These are phyloP conservation scores for Ruellia speciosa DNA, from an alignment of 305 asterid species.

Conservation along the genomic window DNA sequence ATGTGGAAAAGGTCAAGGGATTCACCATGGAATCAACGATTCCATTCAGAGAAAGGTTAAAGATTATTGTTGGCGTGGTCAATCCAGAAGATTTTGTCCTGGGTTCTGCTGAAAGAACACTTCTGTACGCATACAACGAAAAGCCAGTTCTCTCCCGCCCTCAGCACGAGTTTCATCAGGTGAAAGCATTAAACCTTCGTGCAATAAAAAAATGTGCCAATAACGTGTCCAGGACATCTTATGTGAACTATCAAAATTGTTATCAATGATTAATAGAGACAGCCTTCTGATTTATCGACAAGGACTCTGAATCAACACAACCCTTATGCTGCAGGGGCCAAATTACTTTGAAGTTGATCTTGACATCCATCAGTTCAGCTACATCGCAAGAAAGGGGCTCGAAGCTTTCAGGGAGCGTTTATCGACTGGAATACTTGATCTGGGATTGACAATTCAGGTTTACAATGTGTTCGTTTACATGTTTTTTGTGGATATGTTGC, in stretches of 20 bases:
- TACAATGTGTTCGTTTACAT: not conserved
- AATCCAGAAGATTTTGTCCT: constrained; percentile 85
- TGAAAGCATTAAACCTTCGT: not conserved
- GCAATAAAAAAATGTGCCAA: no score
- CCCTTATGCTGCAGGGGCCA: constrained; percentile 39
- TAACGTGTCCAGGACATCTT: no score
- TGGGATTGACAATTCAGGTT: constrained; percentile 93
- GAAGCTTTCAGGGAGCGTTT: constrained; percentile 88
- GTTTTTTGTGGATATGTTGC: no score
- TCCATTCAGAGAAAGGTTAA: constrained; percentile 82
- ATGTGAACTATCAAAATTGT: no score
- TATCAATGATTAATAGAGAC: no score
- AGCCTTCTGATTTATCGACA: no score
- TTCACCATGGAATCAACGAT: constrained; percentile 72
- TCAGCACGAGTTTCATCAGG: constrained; percentile 82
- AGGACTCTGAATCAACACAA: no score
- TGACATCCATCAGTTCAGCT: constrained; percentile 95
- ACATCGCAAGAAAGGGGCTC: constrained; percentile 87
- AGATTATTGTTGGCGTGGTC: constrained; percentile 77
- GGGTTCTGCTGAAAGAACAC: constrained; percentile 73
- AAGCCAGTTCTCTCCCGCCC: constrained; percentile 97
- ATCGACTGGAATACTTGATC: constrained; percentile 55
- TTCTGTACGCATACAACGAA: constrained; percentile 74
- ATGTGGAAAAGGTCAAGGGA: constrained; percentile 77
- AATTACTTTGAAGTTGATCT: constrained; percentile 90